Conservation (phyloP, 2,329 filamentous ascomycete species). For the Aspergillus fumigatus region DNA sequence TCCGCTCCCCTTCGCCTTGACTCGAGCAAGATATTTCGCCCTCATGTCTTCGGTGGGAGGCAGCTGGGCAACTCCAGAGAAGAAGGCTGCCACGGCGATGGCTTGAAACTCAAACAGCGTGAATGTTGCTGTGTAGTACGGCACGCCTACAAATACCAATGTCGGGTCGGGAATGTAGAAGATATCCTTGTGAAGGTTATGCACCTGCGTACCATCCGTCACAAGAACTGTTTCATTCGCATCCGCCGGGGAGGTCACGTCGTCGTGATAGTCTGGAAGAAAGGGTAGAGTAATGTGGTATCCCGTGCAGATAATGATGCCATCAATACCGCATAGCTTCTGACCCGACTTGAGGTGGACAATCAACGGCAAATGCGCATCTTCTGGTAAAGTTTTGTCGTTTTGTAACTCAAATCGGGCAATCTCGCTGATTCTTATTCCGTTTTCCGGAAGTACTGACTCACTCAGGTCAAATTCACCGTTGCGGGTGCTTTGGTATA, state of each 20-base stretch:
- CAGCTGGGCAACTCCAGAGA: constrained; percentile 48
- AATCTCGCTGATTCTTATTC: constrained; percentile 51
- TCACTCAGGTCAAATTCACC: constrained; percentile 57
- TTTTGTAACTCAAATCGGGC: constrained; percentile 39
- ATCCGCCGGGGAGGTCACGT: constrained; percentile 40
- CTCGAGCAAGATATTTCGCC: constrained; percentile 24
- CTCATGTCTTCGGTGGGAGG: constrained; percentile 42
- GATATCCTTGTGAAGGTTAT: constrained; percentile 67
- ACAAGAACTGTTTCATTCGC: constrained; percentile 55
- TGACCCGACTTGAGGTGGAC: constrained; percentile 52
- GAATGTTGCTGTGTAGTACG: constrained; percentile 64
- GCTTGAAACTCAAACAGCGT: constrained; percentile 68
- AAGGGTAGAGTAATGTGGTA: constrained; percentile 67
- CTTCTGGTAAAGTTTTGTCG: constrained; percentile 1
- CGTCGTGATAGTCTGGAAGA: constrained; percentile 48
- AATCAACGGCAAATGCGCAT: constrained; percentile 45
- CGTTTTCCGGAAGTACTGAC: constrained; percentile 51
- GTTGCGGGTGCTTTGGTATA: constrained; percentile 56
- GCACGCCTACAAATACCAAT: constrained; percentile 60
- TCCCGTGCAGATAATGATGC: constrained; percentile 62
- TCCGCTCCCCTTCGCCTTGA: constrained; percentile 26
- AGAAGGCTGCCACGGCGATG: constrained; percentile 54
- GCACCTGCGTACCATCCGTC: constrained; percentile 58
- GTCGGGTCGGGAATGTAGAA: constrained; percentile 67
- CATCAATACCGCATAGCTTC: constrained; percentile 53